Evolutionary conservation across 2,329 filamentous ascomycete species (phyloP).

Genomic region (Juglanconis juglandina): DNA sequence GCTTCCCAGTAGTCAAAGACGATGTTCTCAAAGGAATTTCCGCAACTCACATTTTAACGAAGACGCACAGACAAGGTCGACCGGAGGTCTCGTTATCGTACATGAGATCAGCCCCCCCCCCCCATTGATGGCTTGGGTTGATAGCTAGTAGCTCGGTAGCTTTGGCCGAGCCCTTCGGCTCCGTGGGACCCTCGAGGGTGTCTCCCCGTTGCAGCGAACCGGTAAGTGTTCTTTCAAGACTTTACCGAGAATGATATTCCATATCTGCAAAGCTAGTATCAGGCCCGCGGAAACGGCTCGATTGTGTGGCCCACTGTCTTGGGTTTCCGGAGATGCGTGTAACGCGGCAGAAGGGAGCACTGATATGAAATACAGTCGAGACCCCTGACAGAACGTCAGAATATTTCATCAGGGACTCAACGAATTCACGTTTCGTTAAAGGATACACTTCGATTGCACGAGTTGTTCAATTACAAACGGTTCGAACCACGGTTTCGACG

Average conservation of each 20-base stretch:
- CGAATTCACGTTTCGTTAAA: neutral
- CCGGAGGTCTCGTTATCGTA: too few relatives aligned
- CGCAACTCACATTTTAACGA: too few relatives aligned
- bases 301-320: conserved; percentile 2
- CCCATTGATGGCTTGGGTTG: too few relatives aligned
- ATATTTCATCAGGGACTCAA: too few relatives aligned
- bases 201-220: neutral
- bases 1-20: too few relatives aligned
- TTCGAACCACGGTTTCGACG: too few relatives aligned
- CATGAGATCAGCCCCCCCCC: too few relatives aligned
- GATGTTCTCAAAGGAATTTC: too few relatives aligned
- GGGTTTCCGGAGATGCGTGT: conserved; percentile 8
- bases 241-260: conserved; percentile 1
- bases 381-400: too few relatives aligned
- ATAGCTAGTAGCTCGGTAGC: too few relatives aligned
- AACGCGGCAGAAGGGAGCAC: neutral
- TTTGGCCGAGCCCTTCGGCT: too few relatives aligned
- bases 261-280: neutral
- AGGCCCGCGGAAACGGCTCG: conserved; percentile 8
- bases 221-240: conserved; percentile 3
- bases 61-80: too few relatives aligned
- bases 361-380: neutral
- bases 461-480: neutral
- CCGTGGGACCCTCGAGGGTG: neutral
- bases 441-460: neutral